Base-by-base conservation (phyloP, 345 rosid species). In the Gossypium sturtianum region DNA sequence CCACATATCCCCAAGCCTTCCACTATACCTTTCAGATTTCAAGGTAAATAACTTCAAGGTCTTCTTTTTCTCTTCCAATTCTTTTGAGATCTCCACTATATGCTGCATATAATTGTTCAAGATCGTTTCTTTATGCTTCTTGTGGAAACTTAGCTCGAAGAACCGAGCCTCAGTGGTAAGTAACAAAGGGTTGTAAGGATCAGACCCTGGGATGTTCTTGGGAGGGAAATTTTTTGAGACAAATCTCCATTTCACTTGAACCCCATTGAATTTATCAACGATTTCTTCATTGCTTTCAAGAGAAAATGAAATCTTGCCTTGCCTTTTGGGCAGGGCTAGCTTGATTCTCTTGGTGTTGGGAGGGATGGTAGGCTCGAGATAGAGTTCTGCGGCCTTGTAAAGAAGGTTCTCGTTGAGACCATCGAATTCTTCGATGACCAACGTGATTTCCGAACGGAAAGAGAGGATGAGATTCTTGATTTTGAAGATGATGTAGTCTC, bases 341-440 rank as follows among this genome's bases (percentile, higher is more conserved):
- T 75, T 76, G 71, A 82, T 69, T 61, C 79, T 62, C 17, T 68
- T 72, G 0, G 77, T 19, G 16, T 72, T 1, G 4, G 84, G 81
- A 0, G 86, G 70, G 45, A 78, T 71, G 2, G 78, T 71, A 76
- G 86, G 76, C 64, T 83, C 83, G 16, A 86, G 77, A 73, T 83
- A 86, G 71, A 86, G 54, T 58, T 76, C 66, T 7, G 82, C 82
- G 0, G 89, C 81, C 65, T 19, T 69, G 64, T 78, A 86, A 71
- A 83, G 80, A 8, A 49, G 64, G 82, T 82, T 86, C 2, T 72
- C 66, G 69, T 67, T 79, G 1, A 86, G 79, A 17, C 72, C 83
- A 7, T 83, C 81, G 12, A 70, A 80, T 64, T 86, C 86, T 43
- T 83, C 78, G 7, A 86, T 72, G 27, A 82, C 71, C 3, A 86